Evolutionary conservation across 768 basidiomycete species (phyloP), one percentile per base, ranked within the genome.

Genomic region (Lyophyllum atratum): DNA sequence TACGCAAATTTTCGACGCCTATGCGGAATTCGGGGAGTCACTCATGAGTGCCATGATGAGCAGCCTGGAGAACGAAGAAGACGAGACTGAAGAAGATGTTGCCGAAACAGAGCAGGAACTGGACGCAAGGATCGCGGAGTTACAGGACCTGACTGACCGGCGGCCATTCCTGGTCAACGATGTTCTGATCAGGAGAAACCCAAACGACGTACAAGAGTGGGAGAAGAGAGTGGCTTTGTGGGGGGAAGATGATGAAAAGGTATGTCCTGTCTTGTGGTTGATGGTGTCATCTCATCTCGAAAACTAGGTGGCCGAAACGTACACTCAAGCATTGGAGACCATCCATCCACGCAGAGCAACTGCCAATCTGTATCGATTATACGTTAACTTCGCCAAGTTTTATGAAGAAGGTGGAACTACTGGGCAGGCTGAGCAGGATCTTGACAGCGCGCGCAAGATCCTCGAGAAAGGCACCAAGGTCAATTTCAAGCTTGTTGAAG

Each of bases 121-220:
- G 52, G 97, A 98, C 66, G 71, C 73, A 29, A 85, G 87, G 66
- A 97, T 98, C 92, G 89, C 88, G 68, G 88, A 89, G 58, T 95
- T 98, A 65, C 96, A 98, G 71, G 90, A 87, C 39, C 72, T 99
- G 63, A 96, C 96, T 81, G 97, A 99, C 70, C 81, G 95, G 48
- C 74, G 97, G 68, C 96, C 94, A 2, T 98, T 99, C 81, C 78
- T 99, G 59, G 87, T 97, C 45, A 99, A 99, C 65, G 95, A 98
- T 65, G 97, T 98, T 12, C 75, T 98, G 15, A 71, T 98, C 33
- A 77, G 97, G 59, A 79, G 97, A 65, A 99, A 99, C 78, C 92
- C 93, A 4, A 92, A 98, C 64, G 97, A 99, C 65, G 97, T 98
- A 1, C 94, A 97, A 63, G 97, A 99, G 70, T 99, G 97, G 97